Evolutionary conservation across 495 filamentous ascomycete species (phyloP).

Genomic region (Bacidia gigantensis): DNA sequence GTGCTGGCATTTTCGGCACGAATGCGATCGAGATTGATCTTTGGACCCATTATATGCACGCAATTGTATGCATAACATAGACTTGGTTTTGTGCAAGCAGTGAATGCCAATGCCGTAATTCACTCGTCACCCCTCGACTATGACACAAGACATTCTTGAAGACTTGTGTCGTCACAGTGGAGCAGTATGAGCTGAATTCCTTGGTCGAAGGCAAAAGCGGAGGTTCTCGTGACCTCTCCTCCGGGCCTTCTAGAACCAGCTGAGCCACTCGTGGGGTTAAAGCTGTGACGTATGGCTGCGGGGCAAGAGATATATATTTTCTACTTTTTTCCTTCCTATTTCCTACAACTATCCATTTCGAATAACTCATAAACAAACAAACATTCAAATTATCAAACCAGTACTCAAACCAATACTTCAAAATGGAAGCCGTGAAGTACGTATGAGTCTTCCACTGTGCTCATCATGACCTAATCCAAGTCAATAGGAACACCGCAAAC

Average conservation of each 20-base stretch:
- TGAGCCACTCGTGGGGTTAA: background rate
- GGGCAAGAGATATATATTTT: slow-evolving; percentile 3
- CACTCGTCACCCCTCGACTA: too few species aligned
- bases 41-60: too few species aligned
- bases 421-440: slow-evolving; percentile 12
- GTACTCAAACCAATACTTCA: background rate
- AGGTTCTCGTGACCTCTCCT: background rate
- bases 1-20: too few species aligned
- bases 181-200: background rate
- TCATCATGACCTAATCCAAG: background rate
- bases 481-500: slow-evolving; percentile 37
- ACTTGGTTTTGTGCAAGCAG: too few species aligned
- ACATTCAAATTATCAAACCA: background rate
- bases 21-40: too few species aligned
- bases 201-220: background rate
- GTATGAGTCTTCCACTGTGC: background rate
- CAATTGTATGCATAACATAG: too few species aligned
- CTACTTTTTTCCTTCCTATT: background rate
- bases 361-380: background rate
- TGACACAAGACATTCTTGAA: too few species aligned
- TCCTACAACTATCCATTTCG: background rate
- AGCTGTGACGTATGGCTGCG: slow-evolving; percentile 7
- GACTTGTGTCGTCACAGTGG: background rate
- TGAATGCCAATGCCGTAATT: too few species aligned
- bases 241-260: background rate